Evolutionary conservation across 306 rosid genomes (phyloP), one percentile per base, ranked within the genome.

Genomic region (Geum urbanum): DNA sequence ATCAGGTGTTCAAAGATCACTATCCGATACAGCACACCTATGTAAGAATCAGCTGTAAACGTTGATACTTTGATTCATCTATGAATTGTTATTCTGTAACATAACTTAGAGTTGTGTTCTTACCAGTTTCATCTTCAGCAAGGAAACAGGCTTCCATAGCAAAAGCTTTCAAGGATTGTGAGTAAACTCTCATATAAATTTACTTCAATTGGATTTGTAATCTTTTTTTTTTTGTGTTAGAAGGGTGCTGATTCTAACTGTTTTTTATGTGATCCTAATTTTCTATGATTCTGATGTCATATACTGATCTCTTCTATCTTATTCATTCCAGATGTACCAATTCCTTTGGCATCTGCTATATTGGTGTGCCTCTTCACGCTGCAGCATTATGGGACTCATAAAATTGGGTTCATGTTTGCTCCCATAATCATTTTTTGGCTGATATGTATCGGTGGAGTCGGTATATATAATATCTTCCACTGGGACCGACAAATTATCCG

Each of bases 391-490:
- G 96, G 96, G 54, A 90, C 95, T 41, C 88, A 73, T 37, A 88
- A 70, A 78, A 88, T 90, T 35, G 90, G 95, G n/a, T 81, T 83
- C 77, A 86, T 90, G 63, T 90, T 90, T 76, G 96, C 95, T 59
- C 95, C 96, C n/a, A 73, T 90, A 18, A 81, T 90, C 72, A 68
- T 64, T 50, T 67, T 80, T 76, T 90, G 96, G 96, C 85, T 90
- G 37, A 18, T 88, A 24, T 79, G 83, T 76, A 66, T 83, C 8
- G 76, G 83, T 70, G 92, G 68, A 15, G 82, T 88, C 59, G 92
- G 91, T 39, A 47, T 76, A 1, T 86, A 86, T 72, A 88, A 88
- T 56, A 67, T 88, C 71, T 70, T 72, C 56, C 5, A 9, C 39
- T 90, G 91, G 91, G 79, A 90, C 62, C 77, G 44, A 10, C 45